phyloP scores from a whole-genome alignment of 345 rosid species.

The Trapa bicornis region DNA sequence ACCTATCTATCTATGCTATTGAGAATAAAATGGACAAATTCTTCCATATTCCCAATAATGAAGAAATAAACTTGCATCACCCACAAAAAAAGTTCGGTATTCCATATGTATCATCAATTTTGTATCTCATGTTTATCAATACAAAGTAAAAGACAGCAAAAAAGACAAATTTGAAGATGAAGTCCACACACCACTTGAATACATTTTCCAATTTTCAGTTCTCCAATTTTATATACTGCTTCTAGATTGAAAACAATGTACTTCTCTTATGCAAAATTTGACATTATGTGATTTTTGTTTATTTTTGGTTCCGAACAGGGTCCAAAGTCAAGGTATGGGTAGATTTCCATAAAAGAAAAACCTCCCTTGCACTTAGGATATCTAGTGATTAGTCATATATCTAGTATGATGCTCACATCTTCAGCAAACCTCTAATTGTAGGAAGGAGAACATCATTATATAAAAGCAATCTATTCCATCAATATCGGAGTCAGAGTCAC shows the following conservation, averaged over 20 bases:
- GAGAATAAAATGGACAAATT: conserved; percentile 18
- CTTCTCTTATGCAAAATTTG: no score
- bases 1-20: no score
- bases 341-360: not conserved
- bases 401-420: conserved; percentile 41
- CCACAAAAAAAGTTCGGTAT: not conserved
- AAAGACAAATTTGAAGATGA: not conserved
- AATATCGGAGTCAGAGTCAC: conserved; percentile 51
- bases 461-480: conserved; percentile 93
- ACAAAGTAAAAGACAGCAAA: not conserved
- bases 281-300: no score
- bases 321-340: not conserved
- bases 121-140: not conserved
- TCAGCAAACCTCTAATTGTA: conserved; percentile 72
- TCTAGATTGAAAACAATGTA: no score
- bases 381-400: not conserved
- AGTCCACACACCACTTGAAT: not conserved
- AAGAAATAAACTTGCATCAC: conserved; percentile 58
- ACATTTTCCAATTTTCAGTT: not conserved
- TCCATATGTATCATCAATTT: not conserved
- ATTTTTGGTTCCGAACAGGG: no score
- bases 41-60: conserved; percentile 94
- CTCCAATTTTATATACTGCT: not conserved
- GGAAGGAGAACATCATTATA: conserved; percentile 63
- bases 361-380: not conserved